Percentiles rank a stretch among this genome's conserved stretches.
phyloP scores from a whole-genome alignment of 2,329 filamentous ascomycete genomes.

The Xylaria sp. region DNA sequence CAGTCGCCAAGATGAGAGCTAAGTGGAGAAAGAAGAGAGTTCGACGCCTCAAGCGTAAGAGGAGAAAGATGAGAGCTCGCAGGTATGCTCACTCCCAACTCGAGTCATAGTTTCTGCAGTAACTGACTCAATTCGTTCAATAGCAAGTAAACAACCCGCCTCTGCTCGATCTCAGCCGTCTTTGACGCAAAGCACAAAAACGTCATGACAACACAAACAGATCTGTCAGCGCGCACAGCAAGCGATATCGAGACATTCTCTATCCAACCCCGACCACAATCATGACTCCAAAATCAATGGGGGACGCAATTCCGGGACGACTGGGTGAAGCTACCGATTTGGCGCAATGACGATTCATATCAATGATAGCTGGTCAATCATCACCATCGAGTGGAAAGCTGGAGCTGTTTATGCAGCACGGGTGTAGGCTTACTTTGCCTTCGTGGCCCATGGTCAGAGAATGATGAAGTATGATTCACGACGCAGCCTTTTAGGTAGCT shows the following conservation, averaged over 20 bases:
- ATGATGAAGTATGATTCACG: constrained; percentile 28
- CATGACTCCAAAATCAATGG: constrained; percentile 3
- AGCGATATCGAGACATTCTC: constrained; percentile 15
- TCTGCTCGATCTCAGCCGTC: constrained; percentile 48
- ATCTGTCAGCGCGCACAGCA: constrained; percentile 43
- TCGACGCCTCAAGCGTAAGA: constrained; percentile 98
- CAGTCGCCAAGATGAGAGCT: constrained; percentile 73
- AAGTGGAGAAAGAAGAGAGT: constrained; percentile 99
- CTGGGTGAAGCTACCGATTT: constrained; percentile 38
- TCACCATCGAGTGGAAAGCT: constrained; percentile 38
- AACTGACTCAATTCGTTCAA: constrained; percentile 13
- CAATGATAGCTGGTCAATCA: constrained; percentile 42
- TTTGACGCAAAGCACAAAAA: constrained; percentile 38
- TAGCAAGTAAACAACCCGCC: constrained; percentile 52
- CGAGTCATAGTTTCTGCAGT: not conserved
- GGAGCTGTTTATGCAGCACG: constrained; percentile 37
- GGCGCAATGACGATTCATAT: constrained; percentile 41
- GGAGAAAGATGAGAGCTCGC: constrained; percentile 99
- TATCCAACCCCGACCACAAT: constrained; percentile 7
- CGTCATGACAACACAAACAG: constrained; percentile 45
- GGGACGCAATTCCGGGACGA: constrained; percentile 14
- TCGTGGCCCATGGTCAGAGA: constrained; percentile 25
- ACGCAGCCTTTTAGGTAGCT: constrained; percentile 35
- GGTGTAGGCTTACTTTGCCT: constrained; percentile 27
- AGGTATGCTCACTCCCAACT: constrained; percentile 76